Conservation (phyloP, 148 eudicot genomes). For the Heliamphora exappendiculata region DNA sequence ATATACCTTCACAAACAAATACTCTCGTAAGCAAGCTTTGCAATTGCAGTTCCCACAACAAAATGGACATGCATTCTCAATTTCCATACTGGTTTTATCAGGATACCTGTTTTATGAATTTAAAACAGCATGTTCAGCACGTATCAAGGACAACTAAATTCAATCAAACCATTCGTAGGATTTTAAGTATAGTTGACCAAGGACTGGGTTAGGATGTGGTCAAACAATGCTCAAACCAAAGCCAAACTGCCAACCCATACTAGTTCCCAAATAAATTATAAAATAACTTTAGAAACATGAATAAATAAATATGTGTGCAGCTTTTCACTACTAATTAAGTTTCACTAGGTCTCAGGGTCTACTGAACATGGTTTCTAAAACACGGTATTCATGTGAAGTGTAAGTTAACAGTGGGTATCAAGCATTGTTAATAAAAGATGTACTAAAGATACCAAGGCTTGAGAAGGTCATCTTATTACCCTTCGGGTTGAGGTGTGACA, state of each 20-base stretch:
- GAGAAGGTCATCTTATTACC: background rate
- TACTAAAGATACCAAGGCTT: background rate
- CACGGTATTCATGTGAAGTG: background rate
- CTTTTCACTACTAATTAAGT: background rate
- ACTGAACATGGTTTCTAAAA: background rate
- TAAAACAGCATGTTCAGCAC: background rate
- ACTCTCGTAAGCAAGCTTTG: conserved; percentile 42
- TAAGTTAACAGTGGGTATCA: background rate
- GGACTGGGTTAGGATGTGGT: background rate
- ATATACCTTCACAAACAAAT: conserved; percentile 34
- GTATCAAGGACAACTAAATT: background rate
- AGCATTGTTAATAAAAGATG: background rate
- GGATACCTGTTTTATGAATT: conserved; percentile 50
- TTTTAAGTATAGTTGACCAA: background rate
- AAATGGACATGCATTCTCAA: conserved; percentile 50
- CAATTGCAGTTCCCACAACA: conserved; percentile 67
- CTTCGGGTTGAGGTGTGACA: too few species aligned
- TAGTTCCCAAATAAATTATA: background rate
- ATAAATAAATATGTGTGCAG: background rate
- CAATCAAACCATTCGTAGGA: background rate
- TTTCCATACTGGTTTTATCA: conserved; percentile 34
- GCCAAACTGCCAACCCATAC: background rate
- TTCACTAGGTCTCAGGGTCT: background rate
- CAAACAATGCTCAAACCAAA: background rate
- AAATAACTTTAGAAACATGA: background rate